These are phyloP conservation scores for Rhypophila decipiens DNA, from an alignment of 495 filamentous ascomycete species.

Conservation along the genomic window DNA sequence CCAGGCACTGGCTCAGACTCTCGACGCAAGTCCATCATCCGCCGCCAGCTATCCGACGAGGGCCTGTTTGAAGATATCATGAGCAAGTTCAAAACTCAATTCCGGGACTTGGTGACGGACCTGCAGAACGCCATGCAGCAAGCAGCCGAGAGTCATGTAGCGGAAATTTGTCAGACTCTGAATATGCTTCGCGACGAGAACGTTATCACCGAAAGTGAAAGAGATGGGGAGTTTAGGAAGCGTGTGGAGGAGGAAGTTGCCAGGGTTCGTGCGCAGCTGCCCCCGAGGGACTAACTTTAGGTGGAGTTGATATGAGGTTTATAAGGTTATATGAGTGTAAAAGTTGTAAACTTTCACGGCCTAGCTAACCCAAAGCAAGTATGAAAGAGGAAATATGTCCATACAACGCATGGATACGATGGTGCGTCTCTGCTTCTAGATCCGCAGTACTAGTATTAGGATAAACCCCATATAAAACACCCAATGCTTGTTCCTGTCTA, in stretches of 20 bases:
- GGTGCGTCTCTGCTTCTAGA: too few species aligned
- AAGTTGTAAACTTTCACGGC: too few species aligned
- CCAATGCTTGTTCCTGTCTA: too few species aligned
- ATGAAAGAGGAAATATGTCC: too few species aligned
- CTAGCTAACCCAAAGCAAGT: too few species aligned
- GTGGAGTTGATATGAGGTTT: too few species aligned
- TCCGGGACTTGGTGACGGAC: conserved; percentile 9
- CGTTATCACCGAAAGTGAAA: conserved; percentile 26
- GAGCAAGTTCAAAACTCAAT: conserved; percentile 13
- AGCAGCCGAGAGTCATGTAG: conserved; percentile 13
- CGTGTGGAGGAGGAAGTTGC: conserved; percentile 16
- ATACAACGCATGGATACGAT: too few species aligned
- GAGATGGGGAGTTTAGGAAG: conserved; percentile 22
- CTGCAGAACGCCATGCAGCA: conserved; percentile 18
- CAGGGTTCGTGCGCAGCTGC: neutral
- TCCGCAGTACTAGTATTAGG: too few species aligned
- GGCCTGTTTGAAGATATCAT: conserved; percentile 20
- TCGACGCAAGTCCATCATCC: conserved; percentile 27
- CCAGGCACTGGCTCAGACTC: conserved; percentile 25
- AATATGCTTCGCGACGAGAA: conserved; percentile 28
- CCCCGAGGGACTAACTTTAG: too few species aligned
- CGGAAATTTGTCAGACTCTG: conserved; percentile 18
- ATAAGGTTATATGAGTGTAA: too few species aligned
- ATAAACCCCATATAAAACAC: too few species aligned
- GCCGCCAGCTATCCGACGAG: conserved; percentile 1